These are phyloP conservation scores for Gymnopilus dilepis DNA, from an alignment of 768 basidiomycete genomes.

Conservation along the genomic window DNA sequence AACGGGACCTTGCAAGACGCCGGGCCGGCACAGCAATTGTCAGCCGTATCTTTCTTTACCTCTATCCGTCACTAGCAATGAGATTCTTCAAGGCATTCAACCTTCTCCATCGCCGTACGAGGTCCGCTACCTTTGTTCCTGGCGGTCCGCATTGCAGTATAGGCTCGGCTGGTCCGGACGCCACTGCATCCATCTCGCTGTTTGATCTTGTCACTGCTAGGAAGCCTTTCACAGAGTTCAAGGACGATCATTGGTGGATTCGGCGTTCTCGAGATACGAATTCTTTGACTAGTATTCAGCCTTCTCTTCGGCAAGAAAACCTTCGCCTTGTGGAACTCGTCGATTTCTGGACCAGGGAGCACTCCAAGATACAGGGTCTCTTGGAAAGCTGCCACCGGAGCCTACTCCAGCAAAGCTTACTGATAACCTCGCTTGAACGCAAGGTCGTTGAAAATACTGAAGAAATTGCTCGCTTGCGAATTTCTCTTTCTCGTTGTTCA, in stretches of 20 bases:
- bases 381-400: conserved; percentile 25
- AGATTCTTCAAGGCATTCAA: conserved; percentile 50
- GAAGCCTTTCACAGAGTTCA: background rate
- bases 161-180: background rate
- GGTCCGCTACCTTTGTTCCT: conserved; percentile 47
- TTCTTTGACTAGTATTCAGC: conserved; percentile 16
- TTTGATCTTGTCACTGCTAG: conserved; percentile 25
- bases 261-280: conserved; percentile 17
- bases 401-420: conserved; percentile 23
- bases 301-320: conserved; percentile 20
- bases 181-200: conserved; percentile 5
- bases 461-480: conserved; percentile 23
- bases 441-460: conserved; percentile 23
- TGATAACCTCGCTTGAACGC: conserved; percentile 22
- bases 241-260: conserved; percentile 17
- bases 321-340: conserved; percentile 23
- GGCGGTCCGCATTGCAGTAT: conserved; percentile 11
- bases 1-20: background rate
- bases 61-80: conserved; percentile 33
- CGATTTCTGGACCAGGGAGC: conserved; percentile 28
- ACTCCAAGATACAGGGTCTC: conserved; percentile 24
- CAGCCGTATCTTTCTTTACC: conserved; percentile 16
- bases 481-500: conserved; percentile 24
- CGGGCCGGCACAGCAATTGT: conserved; percentile 8
- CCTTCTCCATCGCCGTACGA: conserved; percentile 52